phyloP scores from a whole-genome alignment of 2,329 filamentous ascomycete genomes.

The Madurella fahalii region DNA sequence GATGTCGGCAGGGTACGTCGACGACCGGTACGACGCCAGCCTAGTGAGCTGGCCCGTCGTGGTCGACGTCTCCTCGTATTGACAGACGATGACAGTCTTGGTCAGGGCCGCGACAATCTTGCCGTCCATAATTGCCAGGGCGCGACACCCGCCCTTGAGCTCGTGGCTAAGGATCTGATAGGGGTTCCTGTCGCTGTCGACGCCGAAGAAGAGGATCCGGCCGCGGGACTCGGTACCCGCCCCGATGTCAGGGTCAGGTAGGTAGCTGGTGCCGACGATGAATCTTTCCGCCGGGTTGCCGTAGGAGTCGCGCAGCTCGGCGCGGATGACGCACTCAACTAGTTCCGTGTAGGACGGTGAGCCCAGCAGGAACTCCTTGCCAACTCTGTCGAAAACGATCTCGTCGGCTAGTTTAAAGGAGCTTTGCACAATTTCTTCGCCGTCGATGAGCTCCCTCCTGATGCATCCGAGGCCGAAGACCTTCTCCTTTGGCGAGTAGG shows the following conservation, averaged over 20 bases:
- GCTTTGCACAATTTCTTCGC: conserved; percentile 71
- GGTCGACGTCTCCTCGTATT: conserved; percentile 53
- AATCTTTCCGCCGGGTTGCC: conserved; percentile 69
- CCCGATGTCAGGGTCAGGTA: conserved; percentile 55
- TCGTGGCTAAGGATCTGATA: conserved; percentile 66
- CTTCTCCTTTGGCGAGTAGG: conserved; percentile 74
- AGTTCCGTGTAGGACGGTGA: conserved; percentile 57
- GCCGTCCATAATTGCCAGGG: conserved; percentile 68
- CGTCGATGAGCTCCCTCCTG: conserved; percentile 63
- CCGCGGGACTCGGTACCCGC: conserved; percentile 53
- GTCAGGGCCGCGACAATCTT: conserved; percentile 83
- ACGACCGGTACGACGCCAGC: conserved; percentile 71
- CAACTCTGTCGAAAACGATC: conserved; percentile 75
- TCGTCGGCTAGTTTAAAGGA: conserved; percentile 90
- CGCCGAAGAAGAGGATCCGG: conserved; percentile 78
- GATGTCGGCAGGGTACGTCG: conserved; percentile 79
- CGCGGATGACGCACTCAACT: conserved; percentile 77
- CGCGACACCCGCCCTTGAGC: conserved; percentile 76
- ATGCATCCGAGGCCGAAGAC: conserved; percentile 87
- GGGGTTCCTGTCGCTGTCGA: conserved; percentile 69
- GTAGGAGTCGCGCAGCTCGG: conserved; percentile 59
- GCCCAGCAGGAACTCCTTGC: conserved; percentile 60
- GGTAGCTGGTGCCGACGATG: conserved; percentile 81
- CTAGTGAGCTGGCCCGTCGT: conserved; percentile 60
- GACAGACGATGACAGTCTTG: conserved; percentile 70